Base-by-base conservation (phyloP, 345 rosid species). In the Combretum micranthum region DNA sequence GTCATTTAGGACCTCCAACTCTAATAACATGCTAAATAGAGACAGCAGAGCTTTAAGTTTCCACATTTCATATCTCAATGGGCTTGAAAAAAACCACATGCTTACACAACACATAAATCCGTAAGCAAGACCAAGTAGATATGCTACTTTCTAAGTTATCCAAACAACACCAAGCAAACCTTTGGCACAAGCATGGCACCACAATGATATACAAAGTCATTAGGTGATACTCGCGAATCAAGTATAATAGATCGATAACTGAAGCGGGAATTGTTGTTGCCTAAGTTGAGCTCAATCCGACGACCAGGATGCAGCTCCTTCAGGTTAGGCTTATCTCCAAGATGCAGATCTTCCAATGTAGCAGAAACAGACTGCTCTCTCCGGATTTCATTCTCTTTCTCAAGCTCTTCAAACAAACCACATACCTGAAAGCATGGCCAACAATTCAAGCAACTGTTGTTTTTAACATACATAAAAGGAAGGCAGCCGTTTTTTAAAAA, bases 131-230 rank as follows among this genome's bases (percentile, higher is more conserved):
- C 8, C n/a, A 22, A 42, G 20, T 21, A 57, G 52, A 42, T 44
- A n/a, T 37, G 23, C n/a, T 19, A 45, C 13, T 2, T 58, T 12
- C 21, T 47, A 47, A 44, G 32, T 16, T 50, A 26, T 61, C 1
- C 25, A 44, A 60, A 26, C 42, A 11, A 42, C 61, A 26, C 61
- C 51, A 32, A 32, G 9, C 39, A 32, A 66, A 90, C 97, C 94
- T 86, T 92, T 13, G 98, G 96, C 64, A 92, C 97, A 60, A 92
- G 81, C 66, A 92, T 86, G 64, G 88, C 83, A n/a, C 87, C 97
- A 70, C 84, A 88, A 56, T 81, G 81, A 71, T 74, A 82, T 47
- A 72, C 60, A 53, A 81, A 86, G 48, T 74, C 68, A 55, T 58
- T 70, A 13, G 74, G 71, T 39, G 64, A 60, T 42, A 78, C 80